Percentiles rank a stretch among this genome's conserved stretches.
These are phyloP conservation scores for Hura crepitans DNA, from an alignment of 441 rosid genomes.

Conservation along the genomic window DNA sequence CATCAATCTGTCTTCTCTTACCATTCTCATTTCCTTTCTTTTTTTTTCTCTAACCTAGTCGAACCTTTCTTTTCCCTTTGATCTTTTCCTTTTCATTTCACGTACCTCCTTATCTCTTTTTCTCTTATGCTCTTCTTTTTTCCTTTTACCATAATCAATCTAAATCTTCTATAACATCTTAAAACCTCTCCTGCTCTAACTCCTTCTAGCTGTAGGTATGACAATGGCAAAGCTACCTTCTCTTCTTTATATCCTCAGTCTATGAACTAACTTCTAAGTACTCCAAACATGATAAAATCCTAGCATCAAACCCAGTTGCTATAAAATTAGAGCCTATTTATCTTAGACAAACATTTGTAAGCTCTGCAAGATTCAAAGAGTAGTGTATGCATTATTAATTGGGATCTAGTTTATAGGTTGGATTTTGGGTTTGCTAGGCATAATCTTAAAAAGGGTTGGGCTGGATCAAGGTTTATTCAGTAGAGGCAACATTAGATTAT, in stretches of 20 bases:
- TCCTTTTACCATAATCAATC: no score
- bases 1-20: no score
- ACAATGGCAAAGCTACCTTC: constrained; percentile 69
- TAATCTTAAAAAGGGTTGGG: constrained; percentile 92
- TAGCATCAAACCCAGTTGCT: constrained; percentile 84
- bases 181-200: constrained; percentile 89
- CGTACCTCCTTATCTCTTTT: no score
- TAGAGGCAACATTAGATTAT: constrained; percentile 96
- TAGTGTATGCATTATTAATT: constrained; percentile 10
- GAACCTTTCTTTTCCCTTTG: no score
- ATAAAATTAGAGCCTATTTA: constrained; percentile 59
- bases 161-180: constrained; percentile 64
- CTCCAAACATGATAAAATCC: constrained; percentile 89
- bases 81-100: no score
- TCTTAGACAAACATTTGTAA: constrained; percentile 38
- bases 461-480: constrained; percentile 88
- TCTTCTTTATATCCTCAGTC: constrained; percentile 97
- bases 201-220: constrained; percentile 80
- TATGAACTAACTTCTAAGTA: constrained; percentile 96
- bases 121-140: no score
- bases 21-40: no score
- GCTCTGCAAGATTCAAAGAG: constrained; percentile 10
- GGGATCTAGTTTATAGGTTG: constrained; percentile 40
- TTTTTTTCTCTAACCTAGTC: no score
- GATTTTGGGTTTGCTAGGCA: constrained; percentile 75